These are phyloP conservation scores for Rhododendron molle DNA, from an alignment of 148 eudicot genomes.

Conservation along the genomic window DNA sequence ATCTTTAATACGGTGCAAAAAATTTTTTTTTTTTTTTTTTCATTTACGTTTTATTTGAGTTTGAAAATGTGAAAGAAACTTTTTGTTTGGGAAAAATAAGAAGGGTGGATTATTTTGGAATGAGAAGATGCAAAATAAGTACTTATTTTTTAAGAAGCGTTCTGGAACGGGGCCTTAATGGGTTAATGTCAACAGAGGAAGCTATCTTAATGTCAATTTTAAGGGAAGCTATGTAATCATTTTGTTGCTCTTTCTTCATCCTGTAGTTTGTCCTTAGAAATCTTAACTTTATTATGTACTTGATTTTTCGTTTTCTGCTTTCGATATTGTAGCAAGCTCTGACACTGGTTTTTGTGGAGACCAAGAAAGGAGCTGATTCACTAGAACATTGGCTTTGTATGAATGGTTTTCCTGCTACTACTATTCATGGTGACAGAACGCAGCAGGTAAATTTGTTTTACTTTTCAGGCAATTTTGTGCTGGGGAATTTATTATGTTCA, in stretches of 20 bases:
- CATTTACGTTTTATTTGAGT: no score
- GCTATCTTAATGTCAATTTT: no score
- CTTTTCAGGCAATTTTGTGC: not conserved
- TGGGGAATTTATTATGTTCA: not conserved
- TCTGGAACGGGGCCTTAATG: no score
- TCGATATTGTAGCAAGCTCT: constrained; percentile 58
- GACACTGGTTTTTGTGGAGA: constrained; percentile 79
- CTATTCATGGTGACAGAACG: constrained; percentile 85
- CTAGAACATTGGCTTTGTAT: constrained; percentile 61
- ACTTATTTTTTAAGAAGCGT: no score
- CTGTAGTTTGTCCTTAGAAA: not conserved
- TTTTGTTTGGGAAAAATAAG: no score
- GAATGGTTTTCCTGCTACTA: constrained; percentile 78
- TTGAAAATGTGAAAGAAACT: no score
- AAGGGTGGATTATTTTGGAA: no score
- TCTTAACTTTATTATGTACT: not conserved
- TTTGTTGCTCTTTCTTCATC: not conserved
- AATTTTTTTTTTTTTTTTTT: no score
- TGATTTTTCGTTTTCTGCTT: not conserved
- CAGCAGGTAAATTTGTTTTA: constrained; percentile 53
- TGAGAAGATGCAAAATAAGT: no score
- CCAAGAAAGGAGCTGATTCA: constrained; percentile 80
- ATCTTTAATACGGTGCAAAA: no score
- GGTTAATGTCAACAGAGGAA: no score
- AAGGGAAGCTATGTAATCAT: not conserved